Evolutionary conservation across 371 early-diverging fungal species (phyloP).

Genomic region (Zopfochytrium polystomum): DNA sequence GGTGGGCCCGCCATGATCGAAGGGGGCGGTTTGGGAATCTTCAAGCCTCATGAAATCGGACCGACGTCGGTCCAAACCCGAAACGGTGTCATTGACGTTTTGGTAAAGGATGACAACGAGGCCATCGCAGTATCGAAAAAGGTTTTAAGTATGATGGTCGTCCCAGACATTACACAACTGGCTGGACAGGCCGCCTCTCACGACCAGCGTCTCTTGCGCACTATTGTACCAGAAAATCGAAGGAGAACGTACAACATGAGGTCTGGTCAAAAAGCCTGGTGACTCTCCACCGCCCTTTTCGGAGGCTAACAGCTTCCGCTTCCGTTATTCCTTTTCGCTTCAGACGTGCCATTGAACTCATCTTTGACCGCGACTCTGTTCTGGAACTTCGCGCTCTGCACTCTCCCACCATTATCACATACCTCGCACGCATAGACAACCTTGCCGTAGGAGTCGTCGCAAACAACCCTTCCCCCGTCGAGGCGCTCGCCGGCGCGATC

Average conservation of each 20-base stretch:
- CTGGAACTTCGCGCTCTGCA: conserved; percentile 16
- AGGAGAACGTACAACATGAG: conserved; percentile 20
- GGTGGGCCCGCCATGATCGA: conserved; percentile 31
- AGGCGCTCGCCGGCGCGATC: conserved; percentile 23
- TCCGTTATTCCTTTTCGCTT: neutral
- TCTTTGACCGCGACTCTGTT: conserved; percentile 14
- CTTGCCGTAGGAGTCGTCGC: conserved; percentile 88
- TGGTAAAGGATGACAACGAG: conserved; percentile 23
- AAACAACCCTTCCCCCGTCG: conserved; percentile 69
- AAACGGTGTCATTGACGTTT: conserved; percentile 24
- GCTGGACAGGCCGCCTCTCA: too few relatives aligned
- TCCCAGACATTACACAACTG: too few relatives aligned
- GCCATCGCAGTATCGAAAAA: conserved; percentile 17
- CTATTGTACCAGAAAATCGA: conserved; percentile 21
- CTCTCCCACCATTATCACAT: conserved; percentile 17
- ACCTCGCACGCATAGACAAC: conserved; percentile 78
- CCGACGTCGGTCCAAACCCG: conserved; percentile 17
- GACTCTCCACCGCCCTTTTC: too few relatives aligned
- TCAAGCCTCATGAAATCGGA: conserved; percentile 26
- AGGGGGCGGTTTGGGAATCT: conserved; percentile 29
- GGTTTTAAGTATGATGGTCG: too few relatives aligned
- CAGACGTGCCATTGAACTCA: conserved; percentile 6
- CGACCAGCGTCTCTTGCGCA: conserved; percentile 20
- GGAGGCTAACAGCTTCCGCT: too few relatives aligned
- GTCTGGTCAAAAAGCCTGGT: too few relatives aligned